Evolutionary conservation across 2,329 filamentous ascomycete species (phyloP), one percentile per base, ranked within the genome.

Genomic region (Fusarium sterilihyphosum): DNA sequence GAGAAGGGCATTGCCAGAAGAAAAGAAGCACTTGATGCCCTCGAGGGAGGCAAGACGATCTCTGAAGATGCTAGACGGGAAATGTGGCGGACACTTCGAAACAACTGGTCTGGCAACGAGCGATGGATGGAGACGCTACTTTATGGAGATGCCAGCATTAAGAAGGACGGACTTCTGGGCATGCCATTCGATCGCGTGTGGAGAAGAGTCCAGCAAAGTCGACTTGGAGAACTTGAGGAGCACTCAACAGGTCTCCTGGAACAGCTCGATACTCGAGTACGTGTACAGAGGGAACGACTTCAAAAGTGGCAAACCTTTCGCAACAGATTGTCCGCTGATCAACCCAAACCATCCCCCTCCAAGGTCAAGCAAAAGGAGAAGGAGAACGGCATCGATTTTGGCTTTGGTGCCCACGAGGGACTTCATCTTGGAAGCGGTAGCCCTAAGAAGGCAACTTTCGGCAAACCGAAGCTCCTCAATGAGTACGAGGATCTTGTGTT

Each of bases 61-160:
- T 81, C 86, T 0, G 83, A 86, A 17, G 82, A 86, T 44, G 80
- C 83, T 8, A 85, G 83, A 50, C 74, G 81, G 1, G 84, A 89
- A 44, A 83, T 94, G 65, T 87, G 91, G 75, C 89, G 88, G 47
- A 86, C 88, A 6, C 84, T 95, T 37, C 87, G 88, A 41, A 91
- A 91, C 70, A 94, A 94, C 74, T 98, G 95, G 95, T 86, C 93
- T 20, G 95, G 94, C 5, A 90, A 92, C 77, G 89, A 92, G 67
- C 88, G 90, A 64, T 96, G 94, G 92, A 88, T 94, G 76, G 88
- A 94, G 54, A 86, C 90, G 5, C 83, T 98, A 26, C 80, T 96
- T 0, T 86, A 92, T 58, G 93, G 93, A 5, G 92, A 94, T 52
- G 85, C 86, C 26, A 85, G 84, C 13, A 83, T 86, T 5, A 85